Base-by-base conservation (phyloP, 805 yeast species). In the Ogataea thermomethanolica region DNA sequence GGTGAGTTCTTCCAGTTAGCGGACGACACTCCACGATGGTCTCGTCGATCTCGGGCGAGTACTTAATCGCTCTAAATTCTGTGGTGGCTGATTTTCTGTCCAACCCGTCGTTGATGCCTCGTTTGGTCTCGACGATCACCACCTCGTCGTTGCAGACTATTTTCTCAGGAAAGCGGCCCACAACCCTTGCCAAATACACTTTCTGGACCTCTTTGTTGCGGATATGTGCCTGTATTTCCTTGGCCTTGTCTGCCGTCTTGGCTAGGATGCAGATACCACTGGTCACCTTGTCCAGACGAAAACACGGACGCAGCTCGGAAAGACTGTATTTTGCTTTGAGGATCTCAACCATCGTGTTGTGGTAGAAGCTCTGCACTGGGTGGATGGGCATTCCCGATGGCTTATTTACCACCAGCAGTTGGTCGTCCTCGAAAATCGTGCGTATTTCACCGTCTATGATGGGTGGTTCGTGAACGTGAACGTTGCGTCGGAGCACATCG, bases 301-400 rank as follows among this genome's bases (percentile, higher is more conserved):
- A 78, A 43, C 76, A 72, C 1, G 76, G 66, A 14, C 54, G 47
- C 4, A 59, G 29, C 14, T 60, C 41, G 21, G 37, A 20, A 3
- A 45, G 14, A 0, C 23, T 10, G 20, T 55, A 38, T 3, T 67
- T 70, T 25, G 53, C 46, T 41, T 69, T 66, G 32, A 74, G 33
- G 1, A 76, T 67, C 52, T 74, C 79, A 2, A 70, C 65, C 20
- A 76, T 48, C 0, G 73, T 59, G 53, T 76, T 76, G 48, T 67
- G 65, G 35, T 52, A 51, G 45, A 69, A 75, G 35, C 59, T 66
- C 12, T 73, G 73, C 1, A 74, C 68, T 0, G 81, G 80, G 51
- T 76, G 81, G 2, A 78, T 70, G 1, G 81, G 79, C 2, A 75
- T 59, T 0, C 80, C 81, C 2, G 70, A 58, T 0, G 81, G 80